Evolutionary conservation across 352 stramenopile genomes (phyloP), one percentile per base, ranked within the genome.

Genomic region (Globisporangium camurandrum): DNA sequence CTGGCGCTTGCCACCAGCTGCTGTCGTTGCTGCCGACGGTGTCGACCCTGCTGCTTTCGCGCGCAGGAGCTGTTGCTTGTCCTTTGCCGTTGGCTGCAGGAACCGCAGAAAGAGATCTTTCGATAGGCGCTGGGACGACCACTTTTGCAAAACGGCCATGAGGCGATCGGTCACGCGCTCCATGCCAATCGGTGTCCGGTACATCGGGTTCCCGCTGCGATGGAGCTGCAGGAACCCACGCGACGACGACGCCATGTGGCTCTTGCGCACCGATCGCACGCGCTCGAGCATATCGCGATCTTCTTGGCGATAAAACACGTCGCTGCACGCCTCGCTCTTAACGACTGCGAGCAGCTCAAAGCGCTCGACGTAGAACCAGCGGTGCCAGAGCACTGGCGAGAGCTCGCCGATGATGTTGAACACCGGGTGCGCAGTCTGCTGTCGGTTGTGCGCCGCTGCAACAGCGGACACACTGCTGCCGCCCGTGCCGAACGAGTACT

Each of bases 371-470:
- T 79, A 86, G 52, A 95, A 95, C 84, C 84, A 95, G 19, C 84
- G 83, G 47, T 95, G 84, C 84, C 84, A 95, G 28, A 93, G 46
- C n/a, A 93, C 77, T 14, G 83, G 76, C 14, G 84, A 88, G 5
- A 95, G 60, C 19, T 93, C 76, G 12, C 84, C 84, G 46, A 95
- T 88, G 58, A 95, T 92, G 49, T 84, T 86, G 56, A 95, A 95
- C n/a, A 95, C 84, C 0, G 84, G 84, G 28, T 93, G 82, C 3
- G 79, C 84, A 9, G 47, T 54, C 44, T 77, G 67, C n/a, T 50
- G 66, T 27, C 68, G 83, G 24, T 56, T 71, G 16, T 71, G 77
- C 24, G 62, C 64, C 4, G 62, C 58, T 10, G 42, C 66, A 36
- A 49, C 44, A 11, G 64, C 51, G 28, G 56, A 56, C 2, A 61